Conservation (phyloP, 2,329 filamentous ascomycete species). For the Claviceps monticola region DNA sequence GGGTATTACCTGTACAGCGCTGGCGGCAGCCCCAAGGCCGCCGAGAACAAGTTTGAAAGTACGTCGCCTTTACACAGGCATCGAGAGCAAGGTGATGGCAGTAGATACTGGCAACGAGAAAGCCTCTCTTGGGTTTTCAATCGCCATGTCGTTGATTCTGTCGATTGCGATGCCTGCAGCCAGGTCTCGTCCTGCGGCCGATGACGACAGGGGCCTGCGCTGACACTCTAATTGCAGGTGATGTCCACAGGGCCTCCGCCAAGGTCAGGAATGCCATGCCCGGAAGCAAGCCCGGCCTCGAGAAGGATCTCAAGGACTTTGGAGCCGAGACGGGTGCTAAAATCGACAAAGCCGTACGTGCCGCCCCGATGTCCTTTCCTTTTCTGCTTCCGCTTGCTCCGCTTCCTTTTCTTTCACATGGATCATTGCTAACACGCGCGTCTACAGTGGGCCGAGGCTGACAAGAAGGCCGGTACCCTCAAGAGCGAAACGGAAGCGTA, state of each 20-base stretch:
- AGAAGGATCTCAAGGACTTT: slow-evolving; percentile 44
- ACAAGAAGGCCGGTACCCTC: slow-evolving; percentile 46
- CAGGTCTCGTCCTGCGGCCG: neutral
- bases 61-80: neutral
- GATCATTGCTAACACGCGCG: neutral
- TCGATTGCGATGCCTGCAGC: neutral
- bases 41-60: slow-evolving; percentile 83
- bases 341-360: slow-evolving; percentile 54
- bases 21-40: slow-evolving; percentile 66
- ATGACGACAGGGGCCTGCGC: neutral
- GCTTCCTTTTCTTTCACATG: neutral
- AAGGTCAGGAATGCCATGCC: slow-evolving; percentile 54
- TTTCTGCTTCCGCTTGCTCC: neutral
- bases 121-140: too few relatives aligned
- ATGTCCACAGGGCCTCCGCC: slow-evolving; percentile 55
- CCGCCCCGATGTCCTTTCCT: neutral
- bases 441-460: slow-evolving; percentile 37
- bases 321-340: slow-evolving; percentile 42
- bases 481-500: slow-evolving; percentile 46
- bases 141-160: neutral
- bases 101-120: neutral
- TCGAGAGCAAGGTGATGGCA: neutral
- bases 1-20: slow-evolving; percentile 89
- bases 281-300: slow-evolving; percentile 44
- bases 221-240: slow-evolving; percentile 41